Base-by-base conservation (phyloP, 2,329 filamentous ascomycete species). In the Venturia effusa region DNA sequence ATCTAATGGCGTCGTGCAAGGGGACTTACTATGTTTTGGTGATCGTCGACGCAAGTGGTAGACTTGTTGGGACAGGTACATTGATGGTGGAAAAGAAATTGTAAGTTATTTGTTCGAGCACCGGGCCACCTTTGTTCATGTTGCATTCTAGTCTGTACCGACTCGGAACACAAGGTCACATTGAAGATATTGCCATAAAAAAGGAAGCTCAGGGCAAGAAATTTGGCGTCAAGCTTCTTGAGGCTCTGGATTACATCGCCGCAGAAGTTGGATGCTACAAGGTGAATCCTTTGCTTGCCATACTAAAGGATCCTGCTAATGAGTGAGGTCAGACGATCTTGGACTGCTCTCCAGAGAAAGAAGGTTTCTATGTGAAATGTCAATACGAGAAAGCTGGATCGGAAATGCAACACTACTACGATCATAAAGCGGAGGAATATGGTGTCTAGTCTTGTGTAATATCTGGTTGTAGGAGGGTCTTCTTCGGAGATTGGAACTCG, bases 161-260 rank as follows among this genome's bases (percentile, higher is more conserved):
- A n/a, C 48, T 66, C 8, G 64, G 64, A 30, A 63, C 64, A 3
- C 43, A 66, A 51, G 68, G 68, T 17, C 69, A 70, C 37, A 65
- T 70, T 22, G 66, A 70, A 43, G 69, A 69, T 41, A 59, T 70
- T 27, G 60, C 65, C 19, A 67, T 70, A 11, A 64, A 60, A 7
- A 64, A 65, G 41, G 64, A 66, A 39, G 66, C 68, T 59, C 61
- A 67, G 39, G 68, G 68, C 45, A 69, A 69, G 65, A 69, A 69
- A 34, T 48, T 70, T 43, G 68, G 68, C 8, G 61, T 67, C n/a
- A 61, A 66, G n/a, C 64, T 70, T 61, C 45, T 69, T 11, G 65
- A 68, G 22, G 68, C 68, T 34, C 57, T 70, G 15, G 65, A 67
- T 54, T 61, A 62, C 27, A 55, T 70, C 19, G 66, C 68, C 19